Evolutionary conservation across 2,329 filamentous ascomycete species (phyloP).

Genomic region (Akanthomyces dipterigenus): DNA sequence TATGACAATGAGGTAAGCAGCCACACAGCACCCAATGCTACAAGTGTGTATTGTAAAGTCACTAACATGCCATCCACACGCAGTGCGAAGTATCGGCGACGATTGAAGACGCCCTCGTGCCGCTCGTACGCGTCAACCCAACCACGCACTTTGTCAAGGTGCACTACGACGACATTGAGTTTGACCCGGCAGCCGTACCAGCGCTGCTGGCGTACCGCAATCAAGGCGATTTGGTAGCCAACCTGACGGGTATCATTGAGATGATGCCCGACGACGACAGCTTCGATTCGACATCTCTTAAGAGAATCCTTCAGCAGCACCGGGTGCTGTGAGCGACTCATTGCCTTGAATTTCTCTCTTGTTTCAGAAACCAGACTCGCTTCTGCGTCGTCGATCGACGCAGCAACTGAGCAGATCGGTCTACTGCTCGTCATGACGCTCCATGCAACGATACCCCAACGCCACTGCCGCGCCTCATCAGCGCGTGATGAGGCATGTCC

Average conservation of each 20-base stretch:
- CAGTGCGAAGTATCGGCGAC: conserved; percentile 73
- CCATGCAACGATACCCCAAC: conserved; percentile 21
- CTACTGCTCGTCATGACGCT: conserved; percentile 1
- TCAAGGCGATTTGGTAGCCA: conserved; percentile 83
- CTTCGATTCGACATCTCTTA: conserved; percentile 49
- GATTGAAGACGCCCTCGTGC: conserved; percentile 70
- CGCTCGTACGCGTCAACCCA: conserved; percentile 64
- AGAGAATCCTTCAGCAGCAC: conserved; percentile 46
- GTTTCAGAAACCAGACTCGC: not conserved
- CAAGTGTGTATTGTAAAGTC: not conserved
- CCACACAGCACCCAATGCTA: not conserved
- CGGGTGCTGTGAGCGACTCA: conserved; percentile 37
- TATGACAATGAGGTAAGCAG: conserved; percentile 73
- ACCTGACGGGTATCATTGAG: conserved; percentile 77
- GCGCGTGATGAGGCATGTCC: not conserved
- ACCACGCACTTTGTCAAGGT: conserved; percentile 84
- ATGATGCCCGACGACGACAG: conserved; percentile 68
- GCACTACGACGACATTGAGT: conserved; percentile 86
- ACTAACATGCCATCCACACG: conserved; percentile 16
- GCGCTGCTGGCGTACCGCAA: conserved; percentile 83
- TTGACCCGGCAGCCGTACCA: conserved; percentile 81
- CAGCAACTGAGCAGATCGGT: not conserved
- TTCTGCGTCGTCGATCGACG: not conserved
- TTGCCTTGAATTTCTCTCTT: not conserved
- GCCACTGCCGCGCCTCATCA: not conserved